A percentile compares a stretch with the other conserved stretches of the same genome.
Conservation (phyloP, 1,139 yeast genomes). For the Diutina pseudorugosa region DNA sequence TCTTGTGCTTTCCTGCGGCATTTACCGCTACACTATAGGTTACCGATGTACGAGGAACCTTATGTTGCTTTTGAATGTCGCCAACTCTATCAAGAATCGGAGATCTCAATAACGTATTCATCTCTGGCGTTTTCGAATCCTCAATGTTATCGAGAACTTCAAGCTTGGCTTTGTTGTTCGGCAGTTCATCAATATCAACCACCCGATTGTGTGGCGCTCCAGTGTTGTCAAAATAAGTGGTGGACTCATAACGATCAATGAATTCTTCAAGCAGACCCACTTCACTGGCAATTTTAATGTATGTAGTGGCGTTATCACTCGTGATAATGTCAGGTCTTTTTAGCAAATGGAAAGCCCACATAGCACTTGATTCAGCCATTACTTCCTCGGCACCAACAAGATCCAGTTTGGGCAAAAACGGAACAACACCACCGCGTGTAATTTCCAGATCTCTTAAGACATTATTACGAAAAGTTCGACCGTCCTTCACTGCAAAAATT, state of each 20-base stretch:
- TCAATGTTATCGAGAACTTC: slow-evolving; percentile 8
- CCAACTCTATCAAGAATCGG: slow-evolving; percentile 15
- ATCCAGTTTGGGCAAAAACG: slow-evolving; percentile 51
- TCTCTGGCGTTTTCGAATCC: slow-evolving; percentile 1
- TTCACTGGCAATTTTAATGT: slow-evolving; percentile 40
- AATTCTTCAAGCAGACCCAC: slow-evolving; percentile 38
- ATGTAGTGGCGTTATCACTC: slow-evolving; percentile 33
- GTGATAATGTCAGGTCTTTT: slow-evolving; percentile 31
- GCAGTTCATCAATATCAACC: slow-evolving; percentile 12
- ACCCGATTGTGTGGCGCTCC: slow-evolving; percentile 14
- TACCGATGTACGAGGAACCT: slow-evolving; percentile 35
- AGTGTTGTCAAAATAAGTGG: slow-evolving; percentile 29
- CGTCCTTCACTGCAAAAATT: slow-evolving; percentile 30
- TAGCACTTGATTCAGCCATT: slow-evolving; percentile 66
- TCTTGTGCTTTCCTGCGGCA: slow-evolving; percentile 47
- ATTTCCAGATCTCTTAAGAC: slow-evolving; percentile 20
- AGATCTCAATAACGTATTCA: slow-evolving; percentile 12
- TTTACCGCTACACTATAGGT: slow-evolving; percentile 53
- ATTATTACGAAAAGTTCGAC: slow-evolving; percentile 34
- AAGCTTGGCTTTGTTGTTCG: slow-evolving; percentile 10
- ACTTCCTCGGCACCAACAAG: slow-evolving; percentile 31
- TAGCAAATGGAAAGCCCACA: slow-evolving; percentile 47
- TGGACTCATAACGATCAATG: slow-evolving; percentile 32
- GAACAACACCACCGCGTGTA: slow-evolving; percentile 16
- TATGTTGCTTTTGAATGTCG: slow-evolving; percentile 7